phyloP scores from a whole-genome alignment of 306 rosid species.

The Fragaria ananassa region DNA sequence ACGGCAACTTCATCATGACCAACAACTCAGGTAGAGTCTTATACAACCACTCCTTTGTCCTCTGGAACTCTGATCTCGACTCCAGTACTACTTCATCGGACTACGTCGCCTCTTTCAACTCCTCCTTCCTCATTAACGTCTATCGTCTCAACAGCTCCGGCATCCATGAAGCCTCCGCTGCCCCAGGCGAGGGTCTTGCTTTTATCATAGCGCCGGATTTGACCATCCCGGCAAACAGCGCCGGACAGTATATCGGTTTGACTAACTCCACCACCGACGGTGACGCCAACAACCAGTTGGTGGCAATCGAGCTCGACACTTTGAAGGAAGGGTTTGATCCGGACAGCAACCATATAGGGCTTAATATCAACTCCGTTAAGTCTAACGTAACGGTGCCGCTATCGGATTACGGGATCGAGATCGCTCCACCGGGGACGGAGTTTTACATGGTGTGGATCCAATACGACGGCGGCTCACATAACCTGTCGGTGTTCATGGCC shows the following conservation, averaged over 20 bases:
- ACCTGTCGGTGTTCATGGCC: constrained; percentile 40
- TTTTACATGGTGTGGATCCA: constrained; percentile 53
- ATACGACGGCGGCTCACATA: constrained; percentile 40
- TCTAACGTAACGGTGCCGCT: constrained; percentile 38
- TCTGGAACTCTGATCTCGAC: constrained; percentile 32
- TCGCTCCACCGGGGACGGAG: constrained; percentile 33
- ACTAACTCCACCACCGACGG: constrained; percentile 70
- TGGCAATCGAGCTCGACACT: constrained; percentile 73
- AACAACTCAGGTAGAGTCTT: constrained; percentile 52
- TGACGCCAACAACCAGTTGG: constrained; percentile 33
- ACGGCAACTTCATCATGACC: constrained; percentile 21
- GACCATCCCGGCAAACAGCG: constrained; percentile 34
- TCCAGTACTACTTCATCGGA: too few species aligned
- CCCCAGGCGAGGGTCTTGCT: constrained; percentile 63
- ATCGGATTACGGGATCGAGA: constrained; percentile 30
- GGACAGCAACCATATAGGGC: constrained; percentile 60
- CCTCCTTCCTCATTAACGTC: constrained; percentile 56
- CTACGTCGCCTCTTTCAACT: constrained; percentile 49
- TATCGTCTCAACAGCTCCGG: constrained; percentile 23
- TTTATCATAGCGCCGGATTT: constrained; percentile 47
- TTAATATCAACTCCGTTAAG: constrained; percentile 48
- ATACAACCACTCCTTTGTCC: constrained; percentile 32
- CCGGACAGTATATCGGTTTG: constrained; percentile 58
- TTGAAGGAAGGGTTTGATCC: constrained; percentile 54
- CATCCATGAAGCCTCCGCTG: not conserved